These are phyloP conservation scores for Citrullus mucosospermus DNA, from an alignment of 306 rosid species.

Conservation along the genomic window DNA sequence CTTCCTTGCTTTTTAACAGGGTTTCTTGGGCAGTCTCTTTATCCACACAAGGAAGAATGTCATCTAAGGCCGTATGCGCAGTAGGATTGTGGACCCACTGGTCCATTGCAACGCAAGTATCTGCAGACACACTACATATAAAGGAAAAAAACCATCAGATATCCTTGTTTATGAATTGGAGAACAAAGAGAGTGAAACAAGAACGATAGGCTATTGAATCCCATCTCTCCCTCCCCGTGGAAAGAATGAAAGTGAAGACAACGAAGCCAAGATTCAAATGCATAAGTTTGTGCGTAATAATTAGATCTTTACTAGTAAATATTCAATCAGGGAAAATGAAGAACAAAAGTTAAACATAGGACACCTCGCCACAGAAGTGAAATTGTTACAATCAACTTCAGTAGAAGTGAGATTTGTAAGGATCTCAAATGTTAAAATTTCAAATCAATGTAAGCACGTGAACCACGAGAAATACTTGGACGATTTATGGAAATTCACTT, in stretches of 20 bases:
- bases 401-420: neutral
- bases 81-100: slow-evolving; percentile 33
- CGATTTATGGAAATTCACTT: neutral
- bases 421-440: neutral
- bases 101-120: slow-evolving; percentile 38
- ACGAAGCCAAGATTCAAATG: neutral
- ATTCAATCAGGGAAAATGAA: neutral
- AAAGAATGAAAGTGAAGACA: neutral
- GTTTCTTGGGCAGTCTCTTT: slow-evolving; percentile 32
- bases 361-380: neutral
- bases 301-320: neutral
- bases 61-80: slow-evolving; percentile 32
- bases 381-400: neutral
- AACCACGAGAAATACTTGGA: neutral
- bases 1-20: slow-evolving; percentile 31
- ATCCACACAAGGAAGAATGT: slow-evolving; percentile 35
- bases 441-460: neutral
- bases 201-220: neutral
- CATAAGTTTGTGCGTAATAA: neutral
- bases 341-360: neutral
- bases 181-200: neutral
- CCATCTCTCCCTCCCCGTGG: neutral
- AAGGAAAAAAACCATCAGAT: neutral
- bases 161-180: neutral
- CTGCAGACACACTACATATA: slow-evolving; percentile 24